Evolutionary conservation across 768 basidiomycete genomes (phyloP).

Genomic region (Lentinula edodes): DNA sequence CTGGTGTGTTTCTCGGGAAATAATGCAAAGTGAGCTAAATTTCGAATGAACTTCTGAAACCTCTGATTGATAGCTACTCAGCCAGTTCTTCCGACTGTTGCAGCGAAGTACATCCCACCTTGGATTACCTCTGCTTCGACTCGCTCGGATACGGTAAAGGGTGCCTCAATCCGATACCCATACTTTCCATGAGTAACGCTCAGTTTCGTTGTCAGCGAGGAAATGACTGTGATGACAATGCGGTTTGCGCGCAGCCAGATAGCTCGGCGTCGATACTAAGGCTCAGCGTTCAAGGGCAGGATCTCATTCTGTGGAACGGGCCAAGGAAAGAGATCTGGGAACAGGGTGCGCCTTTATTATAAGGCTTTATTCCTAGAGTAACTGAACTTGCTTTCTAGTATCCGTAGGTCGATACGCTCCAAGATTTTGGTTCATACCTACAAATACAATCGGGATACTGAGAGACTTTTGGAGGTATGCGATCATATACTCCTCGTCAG

Average conservation of each 20-base stretch:
- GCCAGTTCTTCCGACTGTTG: not conserved
- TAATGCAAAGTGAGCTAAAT: constrained; percentile 23
- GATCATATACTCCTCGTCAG: not conserved
- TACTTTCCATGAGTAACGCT: constrained; percentile 31
- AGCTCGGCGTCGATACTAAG: constrained; percentile 49
- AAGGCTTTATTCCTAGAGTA: not conserved
- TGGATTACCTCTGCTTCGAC: constrained; percentile 39
- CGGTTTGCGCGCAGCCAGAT: constrained; percentile 51
- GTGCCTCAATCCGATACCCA: constrained; percentile 52
- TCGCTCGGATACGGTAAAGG: constrained; percentile 28
- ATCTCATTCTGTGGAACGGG: constrained; percentile 70
- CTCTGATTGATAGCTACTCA: constrained; percentile 11
- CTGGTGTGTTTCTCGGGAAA: constrained; percentile 50
- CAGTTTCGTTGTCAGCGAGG: constrained; percentile 34
- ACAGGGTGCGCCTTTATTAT: constrained; percentile 41
- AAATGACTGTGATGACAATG: constrained; percentile 27
- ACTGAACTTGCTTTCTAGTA: constrained; percentile 32
- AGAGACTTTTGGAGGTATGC: constrained; percentile 53
- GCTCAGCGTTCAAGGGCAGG: constrained; percentile 25
- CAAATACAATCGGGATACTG: constrained; percentile 32
- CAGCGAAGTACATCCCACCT: constrained; percentile 10
- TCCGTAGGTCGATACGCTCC: constrained; percentile 44
- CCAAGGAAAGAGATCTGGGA: constrained; percentile 59
- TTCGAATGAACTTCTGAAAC: constrained; percentile 8
- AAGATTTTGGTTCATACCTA: constrained; percentile 32